A percentile compares a stretch with the other conserved stretches of the same genome.
These are phyloP conservation scores for Isochrysis galbana DNA, from an alignment of 78 protist species.

Conservation along the genomic window DNA sequence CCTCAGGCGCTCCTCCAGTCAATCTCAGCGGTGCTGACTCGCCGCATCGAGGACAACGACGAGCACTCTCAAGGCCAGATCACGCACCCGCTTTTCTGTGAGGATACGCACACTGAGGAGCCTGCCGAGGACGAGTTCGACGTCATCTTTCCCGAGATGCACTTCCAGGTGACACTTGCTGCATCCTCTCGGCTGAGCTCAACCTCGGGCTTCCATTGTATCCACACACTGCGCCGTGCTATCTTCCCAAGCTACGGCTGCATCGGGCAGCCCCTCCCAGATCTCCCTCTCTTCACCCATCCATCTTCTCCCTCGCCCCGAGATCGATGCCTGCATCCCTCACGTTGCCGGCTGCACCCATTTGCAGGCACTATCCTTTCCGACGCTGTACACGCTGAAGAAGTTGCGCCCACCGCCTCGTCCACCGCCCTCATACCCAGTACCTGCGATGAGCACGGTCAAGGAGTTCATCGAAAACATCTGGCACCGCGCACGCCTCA, in stretches of 20 bases:
- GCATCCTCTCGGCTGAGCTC: too few relatives aligned
- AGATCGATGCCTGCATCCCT: too few relatives aligned
- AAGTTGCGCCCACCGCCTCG: neutral
- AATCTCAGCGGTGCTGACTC: neutral
- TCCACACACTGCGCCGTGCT: too few relatives aligned
- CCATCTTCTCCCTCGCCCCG: too few relatives aligned
- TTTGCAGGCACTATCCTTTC: neutral
- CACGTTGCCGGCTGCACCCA: too few relatives aligned
- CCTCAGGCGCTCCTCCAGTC: neutral
- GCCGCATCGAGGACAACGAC: neutral
- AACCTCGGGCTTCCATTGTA: too few relatives aligned
- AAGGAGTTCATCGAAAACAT: neutral
- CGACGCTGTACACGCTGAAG: neutral
- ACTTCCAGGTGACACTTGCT: neutral
- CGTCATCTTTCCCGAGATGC: neutral
- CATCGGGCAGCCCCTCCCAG: too few relatives aligned
- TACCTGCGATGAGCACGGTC: neutral
- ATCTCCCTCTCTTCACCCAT: too few relatives aligned
- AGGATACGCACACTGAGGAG: slow-evolving; percentile 10
- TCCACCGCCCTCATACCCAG: neutral
- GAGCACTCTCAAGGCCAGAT: neutral
- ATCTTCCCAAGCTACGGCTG: too few relatives aligned
- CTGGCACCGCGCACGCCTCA: neutral
- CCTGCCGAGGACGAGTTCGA: neutral
- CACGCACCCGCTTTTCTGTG: neutral